Base-by-base conservation (phyloP, 2,329 filamentous ascomycete species). In the Ophiostoma quercus region DNA sequence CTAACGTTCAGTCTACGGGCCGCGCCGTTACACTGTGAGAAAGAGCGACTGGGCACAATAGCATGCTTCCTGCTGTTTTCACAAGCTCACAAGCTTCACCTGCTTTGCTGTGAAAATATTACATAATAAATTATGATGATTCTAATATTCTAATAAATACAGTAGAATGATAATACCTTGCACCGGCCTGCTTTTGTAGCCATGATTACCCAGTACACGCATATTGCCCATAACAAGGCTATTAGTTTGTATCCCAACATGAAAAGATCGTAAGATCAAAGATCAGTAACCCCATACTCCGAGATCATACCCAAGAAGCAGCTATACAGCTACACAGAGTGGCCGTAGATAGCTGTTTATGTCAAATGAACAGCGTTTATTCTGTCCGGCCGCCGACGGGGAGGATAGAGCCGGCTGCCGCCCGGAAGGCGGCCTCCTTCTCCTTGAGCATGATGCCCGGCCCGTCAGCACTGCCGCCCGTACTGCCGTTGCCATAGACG, bases 401-500 rank as follows among this genome's bases (percentile, higher is more conserved):
- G 11, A 71, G 63, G 16, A 68, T 60, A 19, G 70, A 71, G 19
- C 65, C n/a, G 19, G 70, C 65, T 2, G 65, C 70, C 19, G 68
- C 19, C 32, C 70, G 70, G 66, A 71, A 70, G 32, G 67, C 68
- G 2, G 41, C 68, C 69, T 70, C 69, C 67, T 70, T 70, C 60
- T 70, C 69, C 69, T 70, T 70, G 66, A 70, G 69, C 69, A 70
- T 70, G 2, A 70, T 70, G n/a, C 69, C 69, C 2, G 66, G 66
- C 2, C 69, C 69, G 54, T 34, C 41, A n/a, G 8, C n/a, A 39
- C 37, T n/a, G 54, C 37, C 32, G 16, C 39, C 37, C 22, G 37
- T n/a, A 25, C 65, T 68, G 5, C 84, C 84, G 67, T 84, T 82
- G 12, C 88, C 88, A 77, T 90, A 93, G 79, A 89, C 82, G 75